These are phyloP conservation scores for Penicillium argentinense DNA, from an alignment of 495 filamentous ascomycete genomes.

Conservation along the genomic window DNA sequence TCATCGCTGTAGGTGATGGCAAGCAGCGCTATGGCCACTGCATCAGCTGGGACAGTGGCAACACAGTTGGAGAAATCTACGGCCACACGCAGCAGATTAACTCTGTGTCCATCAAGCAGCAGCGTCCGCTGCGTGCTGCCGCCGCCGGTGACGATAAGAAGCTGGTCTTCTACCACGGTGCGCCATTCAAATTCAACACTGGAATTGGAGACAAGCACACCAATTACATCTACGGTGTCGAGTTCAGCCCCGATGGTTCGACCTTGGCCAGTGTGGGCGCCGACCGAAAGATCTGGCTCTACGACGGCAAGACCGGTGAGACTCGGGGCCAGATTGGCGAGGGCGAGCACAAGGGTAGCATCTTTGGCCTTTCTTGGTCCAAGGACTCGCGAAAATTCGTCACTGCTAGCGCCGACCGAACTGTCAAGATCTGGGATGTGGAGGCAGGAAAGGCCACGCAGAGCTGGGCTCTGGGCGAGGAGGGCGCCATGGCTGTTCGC, in stretches of 20 bases:
- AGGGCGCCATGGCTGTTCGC: slow-evolving; percentile 67
- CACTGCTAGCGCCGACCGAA: slow-evolving; percentile 91
- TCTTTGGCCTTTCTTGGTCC: slow-evolving; percentile 89
- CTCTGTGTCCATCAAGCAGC: slow-evolving; percentile 82
- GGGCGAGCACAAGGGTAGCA: slow-evolving; percentile 84
- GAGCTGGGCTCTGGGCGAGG: slow-evolving; percentile 85
- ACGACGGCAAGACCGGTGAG: slow-evolving; percentile 93
- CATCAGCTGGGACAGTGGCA: slow-evolving; percentile 93
- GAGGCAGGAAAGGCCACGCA: slow-evolving; percentile 73
- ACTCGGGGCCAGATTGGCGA: slow-evolving; percentile 73
- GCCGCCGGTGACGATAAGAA: slow-evolving; percentile 88
- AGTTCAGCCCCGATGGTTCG: slow-evolving; percentile 87
- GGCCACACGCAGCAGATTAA: slow-evolving; percentile 92
- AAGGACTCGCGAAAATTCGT: slow-evolving; percentile 86
- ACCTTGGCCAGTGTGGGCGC: slow-evolving; percentile 84
- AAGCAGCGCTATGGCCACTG: slow-evolving; percentile 92
- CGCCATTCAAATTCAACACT: slow-evolving; percentile 90
- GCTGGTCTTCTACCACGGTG: slow-evolving; percentile 88
- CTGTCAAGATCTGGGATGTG: slow-evolving; percentile 70
- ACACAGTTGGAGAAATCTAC: slow-evolving; percentile 88
- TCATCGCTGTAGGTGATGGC: slow-evolving; percentile 94
- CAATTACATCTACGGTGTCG: slow-evolving; percentile 83
- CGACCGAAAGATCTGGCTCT: slow-evolving; percentile 86
- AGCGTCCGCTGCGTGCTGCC: slow-evolving; percentile 83
- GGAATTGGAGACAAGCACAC: slow-evolving; percentile 75